Conservation (phyloP, 1,284 basidiomycete species). For the Volvariella surrecta region DNA sequence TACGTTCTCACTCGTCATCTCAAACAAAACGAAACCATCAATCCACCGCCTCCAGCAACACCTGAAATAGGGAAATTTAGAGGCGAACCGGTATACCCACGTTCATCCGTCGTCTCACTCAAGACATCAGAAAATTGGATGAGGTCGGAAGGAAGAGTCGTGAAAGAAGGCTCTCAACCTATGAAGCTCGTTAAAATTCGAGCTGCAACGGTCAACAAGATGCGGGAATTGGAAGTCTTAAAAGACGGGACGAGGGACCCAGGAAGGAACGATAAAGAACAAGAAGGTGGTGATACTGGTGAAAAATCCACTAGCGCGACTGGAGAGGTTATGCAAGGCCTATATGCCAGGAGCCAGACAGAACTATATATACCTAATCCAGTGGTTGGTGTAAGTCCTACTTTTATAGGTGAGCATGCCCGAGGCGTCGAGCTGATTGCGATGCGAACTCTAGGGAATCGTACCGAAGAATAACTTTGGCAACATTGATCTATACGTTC, state of each 20-base stretch:
- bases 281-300: constrained; percentile 25
- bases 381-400: constrained; percentile 63
- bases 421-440: not conserved
- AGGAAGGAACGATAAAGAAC: constrained; percentile 23
- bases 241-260: constrained; percentile 32
- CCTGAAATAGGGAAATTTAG: constrained; percentile 84
- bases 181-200: constrained; percentile 89
- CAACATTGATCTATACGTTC: constrained; percentile 94
- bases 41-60: constrained; percentile 57
- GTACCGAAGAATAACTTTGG: constrained; percentile 96
- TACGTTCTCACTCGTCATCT: constrained; percentile 89
- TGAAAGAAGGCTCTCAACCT: constrained; percentile 74
- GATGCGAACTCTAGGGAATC: constrained; percentile 56
- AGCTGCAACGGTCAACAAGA: constrained; percentile 75
- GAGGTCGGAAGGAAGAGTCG: constrained; percentile 68
- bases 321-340: constrained; percentile 75
- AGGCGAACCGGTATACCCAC: constrained; percentile 89
- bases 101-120: constrained; percentile 73
- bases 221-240: constrained; percentile 77
- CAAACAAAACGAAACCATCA: constrained; percentile 81
- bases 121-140: constrained; percentile 96
- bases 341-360: constrained; percentile 87
- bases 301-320: too few species aligned
- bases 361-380: constrained; percentile 75
- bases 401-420: not conserved